A percentile compares a stretch with the other conserved stretches of the same genome.
phyloP scores from a whole-genome alignment of 2,329 filamentous ascomycete species.

The Neofusicoccum sp. region DNA sequence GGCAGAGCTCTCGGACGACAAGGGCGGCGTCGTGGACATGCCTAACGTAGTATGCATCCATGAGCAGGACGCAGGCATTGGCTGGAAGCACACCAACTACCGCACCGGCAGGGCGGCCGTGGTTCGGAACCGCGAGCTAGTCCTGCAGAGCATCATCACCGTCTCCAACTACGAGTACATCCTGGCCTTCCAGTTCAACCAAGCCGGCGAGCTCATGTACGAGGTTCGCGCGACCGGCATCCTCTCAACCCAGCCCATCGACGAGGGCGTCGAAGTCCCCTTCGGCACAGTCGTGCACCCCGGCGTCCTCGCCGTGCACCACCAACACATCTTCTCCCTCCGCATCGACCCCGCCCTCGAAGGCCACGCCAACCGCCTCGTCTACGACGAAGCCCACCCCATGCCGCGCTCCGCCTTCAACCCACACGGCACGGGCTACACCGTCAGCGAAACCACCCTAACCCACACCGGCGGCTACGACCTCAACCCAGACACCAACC shows the following conservation, averaged over 20 bases:
- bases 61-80: slow-evolving; percentile 70
- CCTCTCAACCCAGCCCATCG: slow-evolving; percentile 67
- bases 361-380: slow-evolving; percentile 48
- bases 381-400: slow-evolving; percentile 59
- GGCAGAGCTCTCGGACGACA: slow-evolving; percentile 60
- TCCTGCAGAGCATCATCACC: slow-evolving; percentile 71
- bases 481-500: slow-evolving; percentile 47
- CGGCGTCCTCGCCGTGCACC: slow-evolving; percentile 68
- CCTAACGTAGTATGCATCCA: slow-evolving; percentile 72
- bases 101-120: slow-evolving; percentile 65
- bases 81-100: slow-evolving; percentile 74
- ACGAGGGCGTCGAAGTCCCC: slow-evolving; percentile 64
- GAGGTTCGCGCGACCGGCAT: slow-evolving; percentile 72
- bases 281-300: slow-evolving; percentile 71
- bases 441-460: slow-evolving; percentile 50
- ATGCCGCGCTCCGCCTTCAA: slow-evolving; percentile 61
- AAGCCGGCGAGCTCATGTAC: slow-evolving; percentile 67
- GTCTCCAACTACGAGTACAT: slow-evolving; percentile 76
- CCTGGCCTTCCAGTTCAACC: slow-evolving; percentile 71
- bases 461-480: slow-evolving; percentile 55
- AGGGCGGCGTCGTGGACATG: slow-evolving; percentile 61
- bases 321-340: slow-evolving; percentile 73
- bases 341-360: slow-evolving; percentile 53
- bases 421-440: slow-evolving; percentile 57
- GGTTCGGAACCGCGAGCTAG: slow-evolving; percentile 65